A percentile compares a stretch with the other conserved stretches of the same genome.
Conservation (phyloP, 2,329 filamentous ascomycete species). For the Gnomoniopsis smithogilvyi region DNA sequence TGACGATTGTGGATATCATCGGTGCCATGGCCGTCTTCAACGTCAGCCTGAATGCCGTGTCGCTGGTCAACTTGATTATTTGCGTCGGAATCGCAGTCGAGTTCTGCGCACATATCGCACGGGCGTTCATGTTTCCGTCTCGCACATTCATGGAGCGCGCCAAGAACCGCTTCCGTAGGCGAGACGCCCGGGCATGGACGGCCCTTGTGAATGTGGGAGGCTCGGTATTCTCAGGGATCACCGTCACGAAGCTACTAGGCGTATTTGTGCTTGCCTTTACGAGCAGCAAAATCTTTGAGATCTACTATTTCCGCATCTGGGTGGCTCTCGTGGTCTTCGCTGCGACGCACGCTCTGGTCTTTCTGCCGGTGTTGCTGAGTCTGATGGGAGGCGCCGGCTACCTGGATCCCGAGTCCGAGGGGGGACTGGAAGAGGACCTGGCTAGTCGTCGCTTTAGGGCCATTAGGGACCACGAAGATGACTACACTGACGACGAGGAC, state of each 20-base stretch:
- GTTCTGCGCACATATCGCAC: slow-evolving; percentile 94
- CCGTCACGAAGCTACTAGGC: slow-evolving; percentile 89
- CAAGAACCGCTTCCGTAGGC: slow-evolving; percentile 72
- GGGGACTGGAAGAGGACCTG: slow-evolving; percentile 85
- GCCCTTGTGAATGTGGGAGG: slow-evolving; percentile 92
- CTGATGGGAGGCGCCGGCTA: slow-evolving; percentile 85
- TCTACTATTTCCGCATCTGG: slow-evolving; percentile 99
- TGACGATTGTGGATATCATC: slow-evolving; percentile 93
- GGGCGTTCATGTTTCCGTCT: slow-evolving; percentile 93
- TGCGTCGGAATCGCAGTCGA: slow-evolving; percentile 96
- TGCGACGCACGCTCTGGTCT: slow-evolving; percentile 82
- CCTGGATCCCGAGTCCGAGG: slow-evolving; percentile 80
- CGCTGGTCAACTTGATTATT: slow-evolving; percentile 93
- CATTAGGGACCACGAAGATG: slow-evolving; percentile 69
- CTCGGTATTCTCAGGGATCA: slow-evolving; percentile 94
- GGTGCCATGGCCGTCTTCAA: slow-evolving; percentile 88
- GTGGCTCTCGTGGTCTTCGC: slow-evolving; percentile 87
- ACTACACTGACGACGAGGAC: slow-evolving; percentile 70
- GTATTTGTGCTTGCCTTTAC: slow-evolving; percentile 93
- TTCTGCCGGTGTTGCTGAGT: slow-evolving; percentile 85
- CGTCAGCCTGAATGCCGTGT: slow-evolving; percentile 92
- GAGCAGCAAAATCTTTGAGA: slow-evolving; percentile 96
- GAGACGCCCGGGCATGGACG: slow-evolving; percentile 85
- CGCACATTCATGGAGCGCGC: slow-evolving; percentile 77
- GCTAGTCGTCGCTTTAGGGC: slow-evolving; percentile 75